Conservation (phyloP, 768 basidiomycete genomes). For the Macrocybe gigantea region DNA sequence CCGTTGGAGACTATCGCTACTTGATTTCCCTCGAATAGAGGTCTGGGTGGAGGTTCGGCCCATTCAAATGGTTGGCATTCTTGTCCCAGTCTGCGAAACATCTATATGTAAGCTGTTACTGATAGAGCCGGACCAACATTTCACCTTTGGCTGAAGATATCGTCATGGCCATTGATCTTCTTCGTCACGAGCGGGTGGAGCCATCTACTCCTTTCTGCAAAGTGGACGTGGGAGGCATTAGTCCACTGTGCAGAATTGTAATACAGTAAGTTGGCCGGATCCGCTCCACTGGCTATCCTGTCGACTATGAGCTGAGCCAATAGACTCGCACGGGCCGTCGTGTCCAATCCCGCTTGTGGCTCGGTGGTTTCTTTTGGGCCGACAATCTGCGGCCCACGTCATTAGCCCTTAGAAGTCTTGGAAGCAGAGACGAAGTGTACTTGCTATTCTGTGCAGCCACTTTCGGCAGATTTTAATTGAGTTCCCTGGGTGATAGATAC, state of each 20-base stretch:
- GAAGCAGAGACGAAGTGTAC: slow-evolving; percentile 4
- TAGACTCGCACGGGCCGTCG: slow-evolving; percentile 38
- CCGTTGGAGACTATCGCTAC: slow-evolving; percentile 53
- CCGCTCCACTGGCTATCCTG: slow-evolving; percentile 32
- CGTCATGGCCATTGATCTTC: slow-evolving; percentile 40
- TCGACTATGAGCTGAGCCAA: slow-evolving; percentile 46
- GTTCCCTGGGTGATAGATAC: background rate
- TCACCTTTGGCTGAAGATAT: slow-evolving; percentile 47
- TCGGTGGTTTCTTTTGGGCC: slow-evolving; percentile 46
- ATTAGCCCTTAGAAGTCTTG: background rate
- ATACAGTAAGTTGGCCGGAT: slow-evolving; percentile 36
- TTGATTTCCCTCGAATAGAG: slow-evolving; percentile 42
- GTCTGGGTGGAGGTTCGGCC: slow-evolving; percentile 29
- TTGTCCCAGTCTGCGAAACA: slow-evolving; percentile 30
- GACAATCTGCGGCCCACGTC: slow-evolving; percentile 28
- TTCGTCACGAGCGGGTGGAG: slow-evolving; percentile 34
- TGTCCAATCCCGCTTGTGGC: slow-evolving; percentile 52
- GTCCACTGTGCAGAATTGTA: slow-evolving; percentile 49
- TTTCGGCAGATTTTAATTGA: slow-evolving; percentile 10
- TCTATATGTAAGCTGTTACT: background rate
- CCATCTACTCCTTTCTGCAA: slow-evolving; percentile 38
- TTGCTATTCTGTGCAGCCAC: slow-evolving; percentile 42
- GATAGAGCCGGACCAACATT: background rate
- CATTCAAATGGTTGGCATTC: slow-evolving; percentile 33
- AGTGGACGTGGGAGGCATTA: slow-evolving; percentile 37